Evolutionary conservation across 1,284 basidiomycete species (phyloP).

Genomic region (Apiotrichum montevideense): DNA sequence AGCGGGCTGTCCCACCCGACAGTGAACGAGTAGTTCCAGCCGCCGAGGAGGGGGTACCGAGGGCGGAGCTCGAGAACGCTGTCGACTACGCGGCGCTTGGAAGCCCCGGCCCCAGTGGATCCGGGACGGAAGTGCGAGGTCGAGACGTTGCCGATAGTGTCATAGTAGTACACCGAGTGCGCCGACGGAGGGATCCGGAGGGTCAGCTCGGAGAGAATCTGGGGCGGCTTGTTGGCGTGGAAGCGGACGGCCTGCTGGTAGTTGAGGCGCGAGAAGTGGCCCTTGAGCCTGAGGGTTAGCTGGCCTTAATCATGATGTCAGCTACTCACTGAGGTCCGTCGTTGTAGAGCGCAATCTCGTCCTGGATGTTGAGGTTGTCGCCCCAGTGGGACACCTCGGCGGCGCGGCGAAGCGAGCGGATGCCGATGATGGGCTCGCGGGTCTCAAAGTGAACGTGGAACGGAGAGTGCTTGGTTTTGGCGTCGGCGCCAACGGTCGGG

Average conservation of each 20-base stretch:
- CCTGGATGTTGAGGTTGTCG: slow-evolving; percentile 85
- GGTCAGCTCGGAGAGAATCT: slow-evolving; percentile 60
- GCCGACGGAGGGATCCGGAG: slow-evolving; percentile 76
- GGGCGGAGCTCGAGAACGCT: slow-evolving; percentile 72
- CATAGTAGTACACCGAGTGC: slow-evolving; percentile 77
- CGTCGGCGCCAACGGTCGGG: slow-evolving; percentile 49
- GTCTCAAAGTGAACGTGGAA: slow-evolving; percentile 74
- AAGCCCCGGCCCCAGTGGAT: slow-evolving; percentile 49
- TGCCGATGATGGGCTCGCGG: slow-evolving; percentile 69
- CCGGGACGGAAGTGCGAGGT: slow-evolving; percentile 74
- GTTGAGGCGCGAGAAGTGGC: slow-evolving; percentile 87
- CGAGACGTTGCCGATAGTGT: slow-evolving; percentile 92
- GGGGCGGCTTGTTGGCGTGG: slow-evolving; percentile 57
- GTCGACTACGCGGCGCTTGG: slow-evolving; percentile 41
- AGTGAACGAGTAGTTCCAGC: slow-evolving; percentile 96
- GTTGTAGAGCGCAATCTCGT: slow-evolving; percentile 77
- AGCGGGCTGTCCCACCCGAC: slow-evolving; percentile 87
- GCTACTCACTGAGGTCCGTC: slow-evolving; percentile 76
- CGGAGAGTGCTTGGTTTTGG: slow-evolving; percentile 57
- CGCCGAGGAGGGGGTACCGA: slow-evolving; percentile 87
- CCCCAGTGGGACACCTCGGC: slow-evolving; percentile 98
- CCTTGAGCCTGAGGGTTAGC: slow-evolving; percentile 64
- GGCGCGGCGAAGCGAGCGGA: slow-evolving; percentile 64
- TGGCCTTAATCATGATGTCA: not conserved
- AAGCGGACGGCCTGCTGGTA: slow-evolving; percentile 69